Evolutionary conservation across 352 stramenopile species (phyloP).

Genomic region (Pythium volutum): DNA sequence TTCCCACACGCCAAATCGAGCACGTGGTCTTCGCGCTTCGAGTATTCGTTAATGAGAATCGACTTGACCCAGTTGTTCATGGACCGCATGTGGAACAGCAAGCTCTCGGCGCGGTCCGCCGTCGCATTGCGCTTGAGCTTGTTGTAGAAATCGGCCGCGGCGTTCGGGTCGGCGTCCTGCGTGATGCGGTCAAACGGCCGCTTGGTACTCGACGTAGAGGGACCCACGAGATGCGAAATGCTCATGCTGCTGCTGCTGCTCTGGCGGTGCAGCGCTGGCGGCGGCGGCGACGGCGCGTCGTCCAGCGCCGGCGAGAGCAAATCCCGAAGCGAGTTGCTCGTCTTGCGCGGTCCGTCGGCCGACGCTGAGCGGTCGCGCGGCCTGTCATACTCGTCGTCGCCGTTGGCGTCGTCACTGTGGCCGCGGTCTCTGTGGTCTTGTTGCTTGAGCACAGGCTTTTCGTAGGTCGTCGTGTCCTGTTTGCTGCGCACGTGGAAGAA

Average conservation of each 20-base stretch:
- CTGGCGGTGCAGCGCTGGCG: too few species aligned
- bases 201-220: constrained; percentile 33
- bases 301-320: constrained; percentile 49
- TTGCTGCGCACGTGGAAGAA: constrained; percentile 84
- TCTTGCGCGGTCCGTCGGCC: constrained; percentile 37
- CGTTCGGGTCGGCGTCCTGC: constrained; percentile 59
- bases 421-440: constrained; percentile 6
- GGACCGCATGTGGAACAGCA: constrained; percentile 96
- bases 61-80: constrained; percentile 99
- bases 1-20: constrained; percentile 98
- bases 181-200: constrained; percentile 53
- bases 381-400: not conserved
- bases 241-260: constrained; percentile 12
- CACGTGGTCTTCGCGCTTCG: constrained; percentile 82
- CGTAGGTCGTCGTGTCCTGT: constrained; percentile 60
- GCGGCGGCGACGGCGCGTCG: not conserved
- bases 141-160: constrained; percentile 82
- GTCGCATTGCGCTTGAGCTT: constrained; percentile 71
- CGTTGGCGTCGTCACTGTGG: not conserved
- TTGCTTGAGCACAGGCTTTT: constrained; percentile 53
- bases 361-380: not conserved
- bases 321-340: constrained; percentile 78
- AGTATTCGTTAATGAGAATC: constrained; percentile 92
- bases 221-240: constrained; percentile 2
- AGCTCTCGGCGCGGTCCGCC: constrained; percentile 79